Evolutionary conservation across 1,284 basidiomycete species (phyloP), one percentile per base, ranked within the genome.

Genomic region (Anthracocystis walkeri): DNA sequence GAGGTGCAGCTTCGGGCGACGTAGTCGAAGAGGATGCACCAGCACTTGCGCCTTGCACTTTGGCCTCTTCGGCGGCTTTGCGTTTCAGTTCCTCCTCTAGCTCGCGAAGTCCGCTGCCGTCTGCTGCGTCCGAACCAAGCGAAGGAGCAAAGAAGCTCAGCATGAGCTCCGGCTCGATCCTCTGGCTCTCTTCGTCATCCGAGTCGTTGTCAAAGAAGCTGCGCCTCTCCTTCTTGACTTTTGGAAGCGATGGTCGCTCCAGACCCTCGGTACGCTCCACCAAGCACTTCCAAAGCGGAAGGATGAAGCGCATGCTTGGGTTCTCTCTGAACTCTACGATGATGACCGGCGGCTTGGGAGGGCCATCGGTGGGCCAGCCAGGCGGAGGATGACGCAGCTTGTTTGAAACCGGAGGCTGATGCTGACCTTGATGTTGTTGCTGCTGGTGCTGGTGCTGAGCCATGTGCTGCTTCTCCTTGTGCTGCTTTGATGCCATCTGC

Each of bases 241-340:
- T 72, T 21, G 69, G 74, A 10, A 60, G 42, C 41, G 74, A 65
- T 0, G 68, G 62, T 45, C 69, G 68, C 52, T 76, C 74, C 20
- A 72, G 12, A 16, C 75, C 75, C 40, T 77, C 75, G 51, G 61
- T 69, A n/a, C 80, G 75, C 65, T 82, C 80, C 12, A 82, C 74
- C 16, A 75, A 59, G 58, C 66, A 65, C 41, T 80, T 69, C 82
- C 82, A 84, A 40, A 84, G 54, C 1, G 83, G 83, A 6, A 84
- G 71, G 31, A 82, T 69, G 64, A 83, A 84, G 53, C 81, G 71
- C 59, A 79, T 73, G 62, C 70, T 77, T 18, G 81, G 77, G 42
- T 82, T 82, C 53, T 84, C 83, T n/a, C 80, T 77, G 63, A 82
- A 84, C 58, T 84, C 83, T 38, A 84, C 77, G 7, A 82, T 58